phyloP scores from a whole-genome alignment of 371 early-diverging fungal species.

The Mucor piriformis region DNA sequence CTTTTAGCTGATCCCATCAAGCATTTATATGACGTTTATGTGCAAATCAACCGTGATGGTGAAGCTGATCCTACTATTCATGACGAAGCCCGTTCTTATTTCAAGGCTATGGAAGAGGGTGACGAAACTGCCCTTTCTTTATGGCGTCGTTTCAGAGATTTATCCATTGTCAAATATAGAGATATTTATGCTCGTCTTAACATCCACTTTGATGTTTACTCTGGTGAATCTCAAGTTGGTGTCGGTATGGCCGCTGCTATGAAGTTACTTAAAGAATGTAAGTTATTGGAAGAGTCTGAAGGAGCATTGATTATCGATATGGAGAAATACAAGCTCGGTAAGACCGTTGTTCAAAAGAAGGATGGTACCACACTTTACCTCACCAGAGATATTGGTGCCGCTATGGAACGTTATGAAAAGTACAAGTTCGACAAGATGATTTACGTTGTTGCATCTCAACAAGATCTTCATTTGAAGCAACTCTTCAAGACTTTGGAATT shows the following conservation, averaged over 20 bases:
- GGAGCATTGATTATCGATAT: slow-evolving; percentile 92
- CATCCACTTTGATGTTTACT: slow-evolving; percentile 96
- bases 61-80: slow-evolving; percentile 76
- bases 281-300: slow-evolving; percentile 75
- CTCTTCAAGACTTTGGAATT: slow-evolving; percentile 93
- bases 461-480: slow-evolving; percentile 96
- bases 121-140: slow-evolving; percentile 82
- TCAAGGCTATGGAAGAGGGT: slow-evolving; percentile 97
- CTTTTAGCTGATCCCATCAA: slow-evolving; percentile 87
- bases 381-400: slow-evolving; percentile 99
- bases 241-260: slow-evolving; percentile 82
- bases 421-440: slow-evolving; percentile 95
- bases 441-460: slow-evolving; percentile 97
- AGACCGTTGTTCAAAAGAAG: slow-evolving; percentile 88
- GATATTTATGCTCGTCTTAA: slow-evolving; percentile 93
- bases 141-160: slow-evolving; percentile 94
- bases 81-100: slow-evolving; percentile 95
- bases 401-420: slow-evolving; percentile 88
- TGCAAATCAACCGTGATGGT: slow-evolving; percentile 83
- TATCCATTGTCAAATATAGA: slow-evolving; percentile 95
- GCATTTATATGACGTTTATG: slow-evolving; percentile 96
- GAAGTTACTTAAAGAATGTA: slow-evolving; percentile 68
- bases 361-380: slow-evolving; percentile 98
- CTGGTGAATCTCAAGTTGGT: slow-evolving; percentile 97
- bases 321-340: slow-evolving; percentile 81